Conservation (phyloP, 192 early-diverging fungal genomes). For the Rhizoclosmatium sp. region DNA sequence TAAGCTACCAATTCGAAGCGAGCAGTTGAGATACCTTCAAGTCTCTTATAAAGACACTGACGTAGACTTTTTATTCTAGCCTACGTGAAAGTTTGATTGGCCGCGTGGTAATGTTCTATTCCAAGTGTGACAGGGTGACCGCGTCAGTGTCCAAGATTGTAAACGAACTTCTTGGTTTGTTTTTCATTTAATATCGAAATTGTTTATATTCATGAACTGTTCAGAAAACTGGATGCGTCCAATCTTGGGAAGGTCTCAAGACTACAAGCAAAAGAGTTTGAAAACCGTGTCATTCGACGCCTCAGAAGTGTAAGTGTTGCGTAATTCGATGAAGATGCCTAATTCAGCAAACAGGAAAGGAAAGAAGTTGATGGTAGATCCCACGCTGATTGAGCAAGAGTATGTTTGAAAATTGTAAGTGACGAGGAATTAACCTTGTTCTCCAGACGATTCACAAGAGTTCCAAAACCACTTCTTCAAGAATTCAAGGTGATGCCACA, state of each 20-base stretch:
- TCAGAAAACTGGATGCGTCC: constrained; percentile 88
- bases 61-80: constrained; percentile 67
- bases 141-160: constrained; percentile 73
- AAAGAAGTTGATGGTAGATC: constrained; percentile 23
- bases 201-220: neutral
- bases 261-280: constrained; percentile 61
- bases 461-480: constrained; percentile 32
- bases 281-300: constrained; percentile 25
- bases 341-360: neutral
- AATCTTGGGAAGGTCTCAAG: constrained; percentile 77
- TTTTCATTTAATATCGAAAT: neutral
- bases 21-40: neutral
- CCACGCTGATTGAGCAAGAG: constrained; percentile 1
- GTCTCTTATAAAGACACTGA: constrained; percentile 49
- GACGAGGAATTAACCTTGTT: neutral
- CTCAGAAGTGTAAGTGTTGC: constrained; percentile 13
- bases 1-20: constrained; percentile 56
- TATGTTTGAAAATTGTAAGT: neutral
- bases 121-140: constrained; percentile 82
- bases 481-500: constrained; percentile 35
- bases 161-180: constrained; percentile 68
- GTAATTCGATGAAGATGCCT: neutral
- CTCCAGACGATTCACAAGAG: constrained; percentile 31
- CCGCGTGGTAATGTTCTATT: constrained; percentile 87
- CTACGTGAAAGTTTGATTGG: constrained; percentile 84